Evolutionary conservation across 495 filamentous ascomycete species (phyloP), one percentile per base, ranked within the genome.

Genomic region (Sporormia fimetaria): DNA sequence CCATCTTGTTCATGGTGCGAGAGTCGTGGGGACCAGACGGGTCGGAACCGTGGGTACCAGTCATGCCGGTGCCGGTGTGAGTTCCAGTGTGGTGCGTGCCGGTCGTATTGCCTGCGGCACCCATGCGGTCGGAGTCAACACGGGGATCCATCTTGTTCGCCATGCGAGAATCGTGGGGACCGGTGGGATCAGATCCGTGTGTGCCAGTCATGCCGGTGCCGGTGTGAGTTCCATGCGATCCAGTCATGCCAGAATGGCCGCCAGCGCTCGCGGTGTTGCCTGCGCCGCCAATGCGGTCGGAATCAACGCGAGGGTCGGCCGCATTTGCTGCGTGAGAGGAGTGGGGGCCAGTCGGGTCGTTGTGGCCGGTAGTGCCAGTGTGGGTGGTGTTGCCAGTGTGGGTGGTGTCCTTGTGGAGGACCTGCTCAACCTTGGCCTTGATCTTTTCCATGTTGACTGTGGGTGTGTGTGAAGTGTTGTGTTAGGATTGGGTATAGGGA

Each of bases 351-450:
- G 36, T 37, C 6, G 25, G 14, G n/a, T 26, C 22, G n/a, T 37
- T 42, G 22, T 42, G 38, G 28, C 32, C 41, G 14, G 33, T 40
- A 14, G 26, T 47, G 32, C 30, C 43, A 22, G 41, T 40, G 33
- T 11, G 15, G 20, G 16, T 20, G 24, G 31, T 38, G 16, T 21
- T 44, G 34, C 21, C 24, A 23, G 35, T 37, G 18, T 24, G 33
- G 33, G 9, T 16, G 7, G 42, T 26, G 44, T 52, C 47, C 43
- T 48, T 49, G 40, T 49, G 37, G 27, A 45, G 37, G 23, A 42
- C 36, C 7, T 52, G n/a, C 36, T 52, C 42, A 36, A 49, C 45
- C 40, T 44, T 49, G 40, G 34, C 37, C 36, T 49, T 49, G 50
- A 54, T 42, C 29, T 51, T 46, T 16, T 51, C 48, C 48, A 51